phyloP scores from a whole-genome alignment of 805 yeast species.

The Metschnikowia santaceciliae region DNA sequence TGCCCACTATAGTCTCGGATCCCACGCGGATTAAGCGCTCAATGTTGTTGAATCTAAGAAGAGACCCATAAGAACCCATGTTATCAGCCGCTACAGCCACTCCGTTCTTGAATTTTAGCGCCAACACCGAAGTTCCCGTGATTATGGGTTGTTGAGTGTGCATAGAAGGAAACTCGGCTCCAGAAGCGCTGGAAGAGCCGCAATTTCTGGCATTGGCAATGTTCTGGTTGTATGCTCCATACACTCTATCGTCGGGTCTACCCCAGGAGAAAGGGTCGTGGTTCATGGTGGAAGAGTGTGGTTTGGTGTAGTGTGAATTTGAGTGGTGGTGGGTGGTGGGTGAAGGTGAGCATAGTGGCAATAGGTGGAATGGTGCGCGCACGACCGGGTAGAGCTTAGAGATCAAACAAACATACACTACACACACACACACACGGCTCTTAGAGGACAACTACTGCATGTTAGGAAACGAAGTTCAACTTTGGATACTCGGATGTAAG shows the following conservation, averaged over 20 bases:
- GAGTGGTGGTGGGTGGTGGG: background rate
- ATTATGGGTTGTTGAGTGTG: constrained; percentile 93
- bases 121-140: constrained; percentile 94
- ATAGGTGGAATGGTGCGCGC: constrained; percentile 1
- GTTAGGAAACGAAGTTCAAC: no score
- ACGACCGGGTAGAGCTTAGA: background rate
- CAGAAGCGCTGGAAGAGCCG: background rate
- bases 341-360: background rate
- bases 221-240: constrained; percentile 72
- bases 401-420: no score
- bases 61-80: constrained; percentile 87
- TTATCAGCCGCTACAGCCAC: constrained; percentile 94
- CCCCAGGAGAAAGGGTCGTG: constrained; percentile 97
- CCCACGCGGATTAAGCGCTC: constrained; percentile 88
- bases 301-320: background rate
- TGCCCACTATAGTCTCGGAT: constrained; percentile 80
- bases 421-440: no score
- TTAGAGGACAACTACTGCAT: no score
- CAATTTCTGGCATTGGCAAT: constrained; percentile 57
- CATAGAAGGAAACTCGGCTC: constrained; percentile 57
- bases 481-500: no score
- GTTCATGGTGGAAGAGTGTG: constrained; percentile 52
- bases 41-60: constrained; percentile 78
- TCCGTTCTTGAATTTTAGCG: constrained; percentile 86
- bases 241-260: constrained; percentile 77